Base-by-base conservation (phyloP, 1,139 yeast species). In the Hyphopichia buzzinii region DNA sequence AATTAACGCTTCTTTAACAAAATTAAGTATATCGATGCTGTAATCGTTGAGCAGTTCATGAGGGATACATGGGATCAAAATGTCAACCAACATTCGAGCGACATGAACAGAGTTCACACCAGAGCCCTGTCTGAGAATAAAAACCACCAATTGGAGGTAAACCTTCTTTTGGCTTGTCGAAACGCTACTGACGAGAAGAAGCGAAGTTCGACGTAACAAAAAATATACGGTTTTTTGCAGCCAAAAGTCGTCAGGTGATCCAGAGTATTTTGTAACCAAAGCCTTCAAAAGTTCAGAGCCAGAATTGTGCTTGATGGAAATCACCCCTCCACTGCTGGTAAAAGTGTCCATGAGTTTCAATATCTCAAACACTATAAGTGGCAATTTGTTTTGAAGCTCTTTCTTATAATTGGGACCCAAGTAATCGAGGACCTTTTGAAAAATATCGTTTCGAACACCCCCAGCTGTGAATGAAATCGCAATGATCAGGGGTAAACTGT, bases 391-490 rank as follows among this genome's bases (percentile, higher is more conserved):
- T 26, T 43, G 42, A 26, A 59, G 45, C 12, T 46, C 45, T 2
- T 38, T 34, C 10, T 49, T 47, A 12, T 46, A 45, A 3, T 35
- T 41, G 17, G 35, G 46, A 28, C 30, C 52, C 40, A 49, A 50
- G 26, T 39, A 41, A 1, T 22, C 33, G 26, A 30, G 40, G 36
- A 47, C 44, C 17, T 13, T 40, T 2, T 52, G 58, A 31, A 65
- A 67, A 0, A 76, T 52, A 1, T 57, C 55, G 35, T 64, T 64
- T 28, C 73, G 55, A 1, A 58, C 42, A 0, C 83, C 82, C 17
- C 62, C 59, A 11, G 54, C 54, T 0, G 75, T 52, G 44, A 65
- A 78, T 0, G 83, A 62, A 8, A 79, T 49, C 0, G 82, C 70
- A 1, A 77, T 53, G 38, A 51, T 42, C 14, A 54, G 41, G 1